These are phyloP conservation scores for Apophysomyces sp. DNA, from an alignment of 371 early-diverging fungal species.

Conservation along the genomic window DNA sequence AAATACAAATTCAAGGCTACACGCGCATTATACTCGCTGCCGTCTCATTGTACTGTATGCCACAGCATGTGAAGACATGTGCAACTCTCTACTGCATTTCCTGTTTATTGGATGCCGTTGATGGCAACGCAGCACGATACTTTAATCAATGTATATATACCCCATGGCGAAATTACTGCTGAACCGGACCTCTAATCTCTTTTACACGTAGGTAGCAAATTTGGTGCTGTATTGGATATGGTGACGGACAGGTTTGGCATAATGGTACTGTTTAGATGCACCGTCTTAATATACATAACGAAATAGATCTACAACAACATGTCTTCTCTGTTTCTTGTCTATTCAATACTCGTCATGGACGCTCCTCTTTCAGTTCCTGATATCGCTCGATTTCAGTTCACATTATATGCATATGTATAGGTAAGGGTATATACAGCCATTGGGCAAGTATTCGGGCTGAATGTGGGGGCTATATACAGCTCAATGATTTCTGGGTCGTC, in stretches of 20 bases:
- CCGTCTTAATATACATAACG: too few species aligned
- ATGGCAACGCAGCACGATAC: constrained; percentile 92
- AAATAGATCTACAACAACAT: constrained; percentile 83
- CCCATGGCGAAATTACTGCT: neutral
- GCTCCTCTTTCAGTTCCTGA: constrained; percentile 83
- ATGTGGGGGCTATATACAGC: constrained; percentile 31
- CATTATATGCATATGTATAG: constrained; percentile 99
- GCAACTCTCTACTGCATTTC: constrained; percentile 83
- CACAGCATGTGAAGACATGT: constrained; percentile 66
- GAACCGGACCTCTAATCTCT: too few species aligned
- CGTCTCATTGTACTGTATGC: constrained; percentile 74
- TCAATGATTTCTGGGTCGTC: constrained; percentile 84
- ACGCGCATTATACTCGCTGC: constrained; percentile 80
- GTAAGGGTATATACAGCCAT: constrained; percentile 28
- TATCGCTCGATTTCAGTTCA: constrained; percentile 90
- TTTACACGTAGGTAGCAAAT: constrained; percentile 71
- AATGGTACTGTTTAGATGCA: too few species aligned
- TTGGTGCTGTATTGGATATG: constrained; percentile 98
- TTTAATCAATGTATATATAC: constrained; percentile 80
- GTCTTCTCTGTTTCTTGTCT: constrained; percentile 84
- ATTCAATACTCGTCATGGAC: constrained; percentile 67
- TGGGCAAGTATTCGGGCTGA: neutral
- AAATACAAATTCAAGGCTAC: constrained; percentile 63
- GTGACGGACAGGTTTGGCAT: constrained; percentile 96
- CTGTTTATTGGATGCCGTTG: constrained; percentile 92